Evolutionary conservation across 1,139 yeast species (phyloP), one percentile per base, ranked within the genome.

Genomic region (Nakaseomyces glabratus): DNA sequence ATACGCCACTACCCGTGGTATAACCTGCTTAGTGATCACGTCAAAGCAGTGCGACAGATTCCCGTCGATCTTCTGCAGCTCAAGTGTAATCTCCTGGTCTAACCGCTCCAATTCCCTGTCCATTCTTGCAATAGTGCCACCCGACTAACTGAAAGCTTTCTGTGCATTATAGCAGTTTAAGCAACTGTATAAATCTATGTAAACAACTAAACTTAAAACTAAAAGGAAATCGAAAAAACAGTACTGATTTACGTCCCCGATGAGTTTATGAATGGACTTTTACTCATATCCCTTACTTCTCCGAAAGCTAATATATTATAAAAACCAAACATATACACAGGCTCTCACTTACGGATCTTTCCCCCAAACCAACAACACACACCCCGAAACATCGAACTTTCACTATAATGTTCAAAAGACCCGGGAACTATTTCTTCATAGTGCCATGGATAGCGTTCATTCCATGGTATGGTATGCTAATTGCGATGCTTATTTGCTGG

Each of bases 51-150:
- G 44, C 30, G 49, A 45, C n/a, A 55, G 39, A 36, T 57, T 55
- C 5, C 75, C 69, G 58, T 86, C 95, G 20, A 86, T 82, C 40
- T 77, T 80, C 55, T 84, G 95, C 34, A 86, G 60, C 2, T 78
- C 74, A 35, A 81, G 61, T 0, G 95, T 84, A 28, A 85, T 82
- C 48, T 77, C 82, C 54, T 82, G 94, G 49, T 86, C 95, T 26
- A 85, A 60, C 46, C 73, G 65, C 49, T 84, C 93, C 36, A 82
- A 33, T 35, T 24, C 41, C 41, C 16, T 34, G 15, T 18, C 32
- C 30, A 26, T 26, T n/a, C n/a, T n/a, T n/a, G n/a, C n/a, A n/a
- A n/a, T n/a, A n/a, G n/a, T n/a, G n/a, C n/a, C n/a, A n/a, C n/a
- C n/a, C n/a, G n/a, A n/a, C n/a, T n/a, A n/a, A n/a, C n/a, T n/a